Percentiles rank a stretch among this genome's conserved stretches.
Evolutionary conservation across 2,329 filamentous ascomycete genomes (phyloP).

Genomic region (Nannizzia gypsea): DNA sequence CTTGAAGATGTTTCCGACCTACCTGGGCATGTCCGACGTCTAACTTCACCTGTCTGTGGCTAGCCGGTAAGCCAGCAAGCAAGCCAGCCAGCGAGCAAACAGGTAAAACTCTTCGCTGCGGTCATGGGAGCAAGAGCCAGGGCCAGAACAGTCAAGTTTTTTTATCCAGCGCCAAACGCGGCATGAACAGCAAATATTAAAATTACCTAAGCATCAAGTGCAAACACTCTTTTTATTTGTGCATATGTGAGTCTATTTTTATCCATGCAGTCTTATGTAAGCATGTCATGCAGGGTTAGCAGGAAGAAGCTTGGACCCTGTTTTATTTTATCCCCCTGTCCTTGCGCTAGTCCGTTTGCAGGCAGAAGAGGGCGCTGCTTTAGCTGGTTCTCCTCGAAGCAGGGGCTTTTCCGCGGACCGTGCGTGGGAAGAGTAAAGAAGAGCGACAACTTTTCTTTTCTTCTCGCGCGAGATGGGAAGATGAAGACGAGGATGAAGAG

Average conservation of each 20-base stretch:
- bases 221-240: neutral
- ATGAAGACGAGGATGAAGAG: no score
- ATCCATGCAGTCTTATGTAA: neutral
- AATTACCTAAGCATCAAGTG: neutral
- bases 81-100: no score
- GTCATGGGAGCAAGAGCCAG: no score
- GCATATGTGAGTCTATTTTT: neutral
- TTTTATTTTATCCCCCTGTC: neutral
- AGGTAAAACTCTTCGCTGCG: no score
- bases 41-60: no score
- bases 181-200: neutral
- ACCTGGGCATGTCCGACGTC: no score
- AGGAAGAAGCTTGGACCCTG: neutral
- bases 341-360: neutral
- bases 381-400: neutral
- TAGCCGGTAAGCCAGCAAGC: no score
- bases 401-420: slow-evolving; percentile 1
- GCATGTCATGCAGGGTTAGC: slow-evolving; percentile 2
- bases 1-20: no score
- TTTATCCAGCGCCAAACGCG: neutral
- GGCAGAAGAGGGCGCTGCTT: neutral
- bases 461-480: neutral
- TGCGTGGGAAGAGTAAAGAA: neutral
- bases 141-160: no score
- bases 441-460: neutral